These are phyloP conservation scores for Hypoxylon sp. DNA, from an alignment of 2,329 filamentous ascomycete species.

Conservation along the genomic window DNA sequence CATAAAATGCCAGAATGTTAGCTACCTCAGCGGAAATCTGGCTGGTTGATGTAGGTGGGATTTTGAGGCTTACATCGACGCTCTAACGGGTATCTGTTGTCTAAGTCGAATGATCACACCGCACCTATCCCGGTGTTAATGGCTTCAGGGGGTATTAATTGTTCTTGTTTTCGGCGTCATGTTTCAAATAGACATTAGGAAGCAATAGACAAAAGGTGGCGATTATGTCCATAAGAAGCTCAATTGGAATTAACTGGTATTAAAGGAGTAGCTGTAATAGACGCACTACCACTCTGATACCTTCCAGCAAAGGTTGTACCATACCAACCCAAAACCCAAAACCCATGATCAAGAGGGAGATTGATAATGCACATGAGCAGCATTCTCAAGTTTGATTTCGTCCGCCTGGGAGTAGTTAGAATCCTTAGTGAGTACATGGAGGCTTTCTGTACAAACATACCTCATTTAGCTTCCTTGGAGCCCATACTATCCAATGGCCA, in stretches of 20 bases:
- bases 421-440: background rate
- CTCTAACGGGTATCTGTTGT: background rate
- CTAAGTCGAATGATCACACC: background rate
- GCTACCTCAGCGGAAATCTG: background rate
- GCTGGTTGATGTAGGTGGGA: background rate
- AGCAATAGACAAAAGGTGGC: background rate
- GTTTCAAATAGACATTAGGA: background rate
- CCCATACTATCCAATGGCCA: constrained; percentile 29
- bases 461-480: constrained; percentile 14
- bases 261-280: background rate
- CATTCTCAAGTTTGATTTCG: constrained; percentile 10
- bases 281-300: background rate
- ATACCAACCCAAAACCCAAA: background rate
- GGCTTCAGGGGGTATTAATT: no score
- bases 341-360: background rate
- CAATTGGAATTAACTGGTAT: background rate
- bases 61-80: background rate
- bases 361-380: constrained; percentile 21
- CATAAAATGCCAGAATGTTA: background rate
- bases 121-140: background rate
- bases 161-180: no score
- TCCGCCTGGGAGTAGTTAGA: constrained; percentile 26
- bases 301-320: background rate
- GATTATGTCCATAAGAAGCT: background rate
- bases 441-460: constrained; percentile 7